Evolutionary conservation across 106 monocot genomes (phyloP), one percentile per base, ranked within the genome.

Genomic region (Chionographis japonica): DNA sequence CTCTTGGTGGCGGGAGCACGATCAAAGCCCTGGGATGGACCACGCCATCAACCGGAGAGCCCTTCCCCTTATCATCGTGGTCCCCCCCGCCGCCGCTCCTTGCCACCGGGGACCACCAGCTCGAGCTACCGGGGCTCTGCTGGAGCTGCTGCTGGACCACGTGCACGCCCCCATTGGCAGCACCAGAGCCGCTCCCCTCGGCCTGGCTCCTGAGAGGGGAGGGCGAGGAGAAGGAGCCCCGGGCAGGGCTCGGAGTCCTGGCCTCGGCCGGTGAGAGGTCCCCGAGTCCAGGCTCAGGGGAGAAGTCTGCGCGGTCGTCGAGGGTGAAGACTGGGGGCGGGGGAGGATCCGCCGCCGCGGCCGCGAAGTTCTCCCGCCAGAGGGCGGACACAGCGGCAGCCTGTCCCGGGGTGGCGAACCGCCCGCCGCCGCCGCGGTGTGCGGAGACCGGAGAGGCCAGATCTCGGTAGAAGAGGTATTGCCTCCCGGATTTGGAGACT

Each of bases 261-360:
- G 84, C 19, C 15, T 35, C 58, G 41, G 67, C 14, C 8, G 36
- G 13, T 2, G 74, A 77, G 40, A 68, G 42, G 8, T 76, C 73
- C 62, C 58, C 71, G 49, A 75, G 74, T 39, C 61, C 62, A 37
- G 79, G 83, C 56, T 87, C 85, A 0, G 85, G 88, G 27, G 88
- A 95, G 70, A 86, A 87, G 19, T 91, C 81, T 56, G 78, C 68
- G 37, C 84, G 80, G 63, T 95, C 95, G 18, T 91, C 87, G 36
- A 95, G 81, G 37, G 91, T 88, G 81, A 95, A 91, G 50, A 78
- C 77, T 1, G 94, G 94, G 0, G 95, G 95, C 2, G 91, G 88
- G 0, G 90, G 81, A 3, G 79, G 78, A 8, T 85, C 73, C 3
- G 63, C 58, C 2, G 40, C 65, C 9, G 73, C 37, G 39, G 75